These are phyloP conservation scores for Hypericum perforatum DNA, from an alignment of 345 rosid species.

Conservation along the genomic window DNA sequence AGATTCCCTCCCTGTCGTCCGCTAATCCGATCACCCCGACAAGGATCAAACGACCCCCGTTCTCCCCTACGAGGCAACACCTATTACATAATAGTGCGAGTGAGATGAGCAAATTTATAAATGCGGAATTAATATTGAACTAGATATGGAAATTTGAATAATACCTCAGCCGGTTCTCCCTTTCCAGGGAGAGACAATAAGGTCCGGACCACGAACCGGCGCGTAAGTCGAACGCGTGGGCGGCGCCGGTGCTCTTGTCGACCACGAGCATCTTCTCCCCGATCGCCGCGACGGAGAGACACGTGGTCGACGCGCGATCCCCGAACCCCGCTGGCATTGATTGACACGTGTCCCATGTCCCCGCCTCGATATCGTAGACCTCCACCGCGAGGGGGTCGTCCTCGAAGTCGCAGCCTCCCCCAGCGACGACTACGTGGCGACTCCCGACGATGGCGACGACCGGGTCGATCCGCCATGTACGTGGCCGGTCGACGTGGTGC, in stretches of 20 bases:
- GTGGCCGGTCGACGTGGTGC: slow-evolving; percentile 49
- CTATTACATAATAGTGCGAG: too few species aligned
- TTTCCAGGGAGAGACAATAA: slow-evolving; percentile 28
- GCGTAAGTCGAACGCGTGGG: slow-evolving; percentile 38
- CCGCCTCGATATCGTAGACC: slow-evolving; percentile 29
- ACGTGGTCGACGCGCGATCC: slow-evolving; percentile 46
- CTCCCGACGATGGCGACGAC: slow-evolving; percentile 45
- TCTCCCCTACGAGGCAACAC: slow-evolving; percentile 26
- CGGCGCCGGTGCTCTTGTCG: slow-evolving; percentile 41
- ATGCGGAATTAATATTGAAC: too few species aligned
- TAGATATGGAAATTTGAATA: too few species aligned
- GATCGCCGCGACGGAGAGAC: slow-evolving; percentile 48
- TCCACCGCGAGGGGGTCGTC: slow-evolving; percentile 69
- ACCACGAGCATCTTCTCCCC: slow-evolving; percentile 31
- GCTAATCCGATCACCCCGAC: slow-evolving; percentile 28
- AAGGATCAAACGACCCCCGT: slow-evolving; percentile 33
- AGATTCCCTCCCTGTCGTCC: slow-evolving; percentile 12
- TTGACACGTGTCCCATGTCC: slow-evolving; percentile 42
- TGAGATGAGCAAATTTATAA: too few species aligned
- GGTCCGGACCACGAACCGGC: slow-evolving; percentile 52
- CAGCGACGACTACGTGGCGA: slow-evolving; percentile 36
- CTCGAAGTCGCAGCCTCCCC: slow-evolving; percentile 58
- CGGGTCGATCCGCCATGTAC: slow-evolving; percentile 59
- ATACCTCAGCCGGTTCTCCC: too few species aligned
- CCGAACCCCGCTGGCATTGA: slow-evolving; percentile 45